Evolutionary conservation across 2,329 filamentous ascomycete species (phyloP).

Genomic region (Orbilia oligospora): DNA sequence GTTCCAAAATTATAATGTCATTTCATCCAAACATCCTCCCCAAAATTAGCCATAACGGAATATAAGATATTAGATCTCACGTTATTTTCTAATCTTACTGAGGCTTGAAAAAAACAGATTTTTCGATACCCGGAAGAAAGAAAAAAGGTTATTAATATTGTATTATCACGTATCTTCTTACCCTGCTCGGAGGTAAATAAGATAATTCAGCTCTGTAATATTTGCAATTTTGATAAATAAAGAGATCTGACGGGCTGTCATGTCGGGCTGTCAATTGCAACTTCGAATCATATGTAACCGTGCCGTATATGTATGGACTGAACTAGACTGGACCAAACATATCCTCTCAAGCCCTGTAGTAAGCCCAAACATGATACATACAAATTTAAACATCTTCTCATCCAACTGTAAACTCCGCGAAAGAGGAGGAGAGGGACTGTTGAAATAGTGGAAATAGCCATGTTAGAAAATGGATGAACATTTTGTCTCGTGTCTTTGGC

Average conservation of each 20-base stretch:
- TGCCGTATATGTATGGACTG: neutral
- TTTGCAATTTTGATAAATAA: conserved; percentile 7
- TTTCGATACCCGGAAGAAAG: neutral
- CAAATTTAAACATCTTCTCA: conserved; percentile 10
- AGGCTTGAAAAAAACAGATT: conserved; percentile 20
- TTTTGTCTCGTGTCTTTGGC: conserved; percentile 8
- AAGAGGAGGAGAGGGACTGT: neutral
- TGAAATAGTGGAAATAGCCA: neutral
- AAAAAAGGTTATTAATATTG: too few species aligned
- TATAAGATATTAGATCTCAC: neutral
- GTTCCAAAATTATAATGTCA: conserved; percentile 23
- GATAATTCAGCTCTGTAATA: too few species aligned
- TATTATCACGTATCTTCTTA: too few species aligned
- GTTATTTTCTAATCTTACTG: conserved; percentile 13
- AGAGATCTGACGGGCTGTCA: conserved; percentile 17
- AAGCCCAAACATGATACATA: conserved; percentile 31
- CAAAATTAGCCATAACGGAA: neutral
- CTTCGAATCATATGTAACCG: neutral
- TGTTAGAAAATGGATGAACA: conserved; percentile 11
- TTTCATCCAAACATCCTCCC: neutral
- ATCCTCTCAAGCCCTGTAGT: conserved; percentile 36
- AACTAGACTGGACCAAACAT: conserved; percentile 32
- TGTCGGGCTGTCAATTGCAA: neutral
- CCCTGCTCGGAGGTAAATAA: too few species aligned
- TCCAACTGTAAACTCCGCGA: neutral